A percentile compares a stretch with the other conserved stretches of the same genome.
Evolutionary conservation across 257 asterid species (phyloP).

Genomic region (Leonotis leonurus): DNA sequence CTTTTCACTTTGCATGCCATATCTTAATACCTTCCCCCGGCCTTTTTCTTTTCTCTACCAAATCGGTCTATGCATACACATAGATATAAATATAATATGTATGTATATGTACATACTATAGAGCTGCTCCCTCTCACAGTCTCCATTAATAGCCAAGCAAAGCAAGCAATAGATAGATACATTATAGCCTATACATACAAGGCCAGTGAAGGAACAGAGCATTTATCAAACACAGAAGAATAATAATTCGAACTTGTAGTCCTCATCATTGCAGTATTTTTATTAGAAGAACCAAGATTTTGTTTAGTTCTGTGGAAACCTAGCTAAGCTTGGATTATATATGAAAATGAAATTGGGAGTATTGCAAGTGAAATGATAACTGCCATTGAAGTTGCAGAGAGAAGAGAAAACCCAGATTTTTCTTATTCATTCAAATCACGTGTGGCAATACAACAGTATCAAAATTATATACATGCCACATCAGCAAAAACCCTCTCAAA

Average conservation of each 20-base stretch:
- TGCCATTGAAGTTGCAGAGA: no score
- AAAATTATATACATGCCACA: no score
- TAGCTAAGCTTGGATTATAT: no score
- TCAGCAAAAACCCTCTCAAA: no score
- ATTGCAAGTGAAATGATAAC: no score
- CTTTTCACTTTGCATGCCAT: no score
- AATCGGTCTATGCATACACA: not conserved
- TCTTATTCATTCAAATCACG: no score
- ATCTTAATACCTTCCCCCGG: conserved; percentile 41
- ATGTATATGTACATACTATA: conserved; percentile 2
- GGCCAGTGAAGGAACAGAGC: conserved; percentile 7
- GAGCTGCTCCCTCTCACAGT: conserved; percentile 33
- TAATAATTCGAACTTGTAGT: conserved; percentile 59
- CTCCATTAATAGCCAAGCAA: conserved; percentile 24
- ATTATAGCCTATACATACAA: conserved; percentile 16
- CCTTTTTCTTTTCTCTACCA: conserved; percentile 30
- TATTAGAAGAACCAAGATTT: conserved; percentile 3
- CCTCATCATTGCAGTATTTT: conserved; percentile 37
- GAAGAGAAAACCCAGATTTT: no score
- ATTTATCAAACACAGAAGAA: conserved; percentile 31
- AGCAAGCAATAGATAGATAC: not conserved
- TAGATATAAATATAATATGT: not conserved
- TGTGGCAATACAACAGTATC: no score
- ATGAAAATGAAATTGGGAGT: no score
- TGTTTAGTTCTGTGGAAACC: no score